Base-by-base conservation (phyloP, 768 basidiomycete genomes). In the Lactarius trivialis region DNA sequence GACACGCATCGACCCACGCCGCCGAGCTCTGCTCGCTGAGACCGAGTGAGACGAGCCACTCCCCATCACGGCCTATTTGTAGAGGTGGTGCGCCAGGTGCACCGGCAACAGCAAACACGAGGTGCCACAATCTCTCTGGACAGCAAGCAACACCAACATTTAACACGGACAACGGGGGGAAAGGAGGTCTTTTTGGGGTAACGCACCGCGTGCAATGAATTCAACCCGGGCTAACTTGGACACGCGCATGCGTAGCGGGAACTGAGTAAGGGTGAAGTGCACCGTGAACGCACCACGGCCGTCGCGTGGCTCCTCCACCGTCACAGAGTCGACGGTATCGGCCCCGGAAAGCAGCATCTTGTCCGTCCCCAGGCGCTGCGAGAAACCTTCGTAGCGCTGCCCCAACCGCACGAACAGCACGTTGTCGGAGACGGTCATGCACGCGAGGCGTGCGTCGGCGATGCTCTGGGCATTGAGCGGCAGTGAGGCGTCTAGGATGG, bases 231-330 rank as follows among this genome's bases (percentile, higher is more conserved):
- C 79, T 21, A 73, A 60, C 60, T 80, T 80, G 26, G 81, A 77
- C 15, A 88, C 79, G 28, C 82, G 76, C 86, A 91, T 85, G n/a
- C 88, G 78, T 67, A 82, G 84, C 70, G 86, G 85, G 71, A 88
- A 90, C 48, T 81, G 77, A 21, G 79, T 76, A 21, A 85, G 75
- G 24, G 74, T 74, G 55, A 88, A 78, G 28, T 76, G 71, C 4
- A 77, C 82, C 0, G 76, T 78, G 61, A 90, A 91, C 0, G 79
- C 75, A 0, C 80, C 81, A 41, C 79, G 77, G 51, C 81, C 78
- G 0, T 77, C 76, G 0, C 73, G 72, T 4, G 81, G 65, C 60
- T 88, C 82, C 45, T 79, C 77, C 21, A 88, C 80, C 4, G 72
- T 71, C n/a, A 87, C 73, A 17, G 79, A 77, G 66, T 89, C 88